phyloP scores from a whole-genome alignment of 352 stramenopile genomes.

The Globisporangium yorkense region DNA sequence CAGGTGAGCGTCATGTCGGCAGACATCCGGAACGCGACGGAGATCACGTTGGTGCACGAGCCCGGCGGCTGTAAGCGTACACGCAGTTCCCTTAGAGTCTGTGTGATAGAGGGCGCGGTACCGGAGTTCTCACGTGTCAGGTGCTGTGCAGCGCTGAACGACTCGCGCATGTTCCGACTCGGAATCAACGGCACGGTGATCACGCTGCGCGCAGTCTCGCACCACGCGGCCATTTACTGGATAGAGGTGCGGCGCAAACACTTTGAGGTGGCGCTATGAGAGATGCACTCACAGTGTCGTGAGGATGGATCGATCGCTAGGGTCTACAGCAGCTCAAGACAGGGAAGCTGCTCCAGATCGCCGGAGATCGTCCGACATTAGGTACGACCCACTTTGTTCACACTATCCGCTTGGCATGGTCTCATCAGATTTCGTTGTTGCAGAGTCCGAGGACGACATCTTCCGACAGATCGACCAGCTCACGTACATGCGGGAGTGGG shows the following conservation, averaged over 20 bases:
- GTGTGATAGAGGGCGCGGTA: no score
- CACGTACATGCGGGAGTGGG: conserved; percentile 45
- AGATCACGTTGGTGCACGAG: conserved; percentile 35
- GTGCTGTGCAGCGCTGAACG: conserved; percentile 15
- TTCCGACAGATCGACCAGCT: conserved; percentile 71
- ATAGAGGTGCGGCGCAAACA: conserved; percentile 32
- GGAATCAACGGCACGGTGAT: conserved; percentile 65
- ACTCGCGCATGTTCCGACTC: conserved; percentile 42
- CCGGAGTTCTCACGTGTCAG: not conserved
- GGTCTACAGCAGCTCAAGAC: conserved; percentile 46
- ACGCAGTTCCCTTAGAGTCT: not conserved
- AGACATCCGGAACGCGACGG: conserved; percentile 51
- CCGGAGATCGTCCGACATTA: conserved; percentile 35
- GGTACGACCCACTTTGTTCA: conserved; percentile 16
- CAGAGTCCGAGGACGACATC: conserved; percentile 75
- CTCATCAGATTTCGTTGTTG: not conserved
- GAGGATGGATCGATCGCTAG: conserved; percentile 12
- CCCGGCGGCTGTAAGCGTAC: conserved; percentile 2
- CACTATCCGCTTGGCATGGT: not conserved
- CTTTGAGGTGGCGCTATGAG: no score
- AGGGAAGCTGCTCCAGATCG: conserved; percentile 35
- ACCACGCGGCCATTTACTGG: conserved; percentile 63
- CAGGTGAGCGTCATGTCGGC: conserved; percentile 71
- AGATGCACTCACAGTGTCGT: not conserved
- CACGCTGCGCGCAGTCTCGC: conserved; percentile 57